Evolutionary conservation across 768 basidiomycete species (phyloP).

Genomic region (Piloderma croceum): DNA sequence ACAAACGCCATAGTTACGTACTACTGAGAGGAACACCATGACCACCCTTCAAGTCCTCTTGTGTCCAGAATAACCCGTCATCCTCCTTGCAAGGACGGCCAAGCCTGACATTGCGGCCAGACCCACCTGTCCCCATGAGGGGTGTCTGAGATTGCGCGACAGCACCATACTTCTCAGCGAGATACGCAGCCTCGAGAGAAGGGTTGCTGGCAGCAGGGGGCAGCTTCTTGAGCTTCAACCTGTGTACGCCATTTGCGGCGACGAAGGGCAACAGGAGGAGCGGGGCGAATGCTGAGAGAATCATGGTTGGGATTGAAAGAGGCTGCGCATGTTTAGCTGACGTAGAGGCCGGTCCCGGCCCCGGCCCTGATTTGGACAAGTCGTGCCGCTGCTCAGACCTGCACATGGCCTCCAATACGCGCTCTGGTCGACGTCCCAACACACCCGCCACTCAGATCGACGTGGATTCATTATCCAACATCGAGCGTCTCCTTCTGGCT

Average conservation of each 20-base stretch:
- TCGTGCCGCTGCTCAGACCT: no score
- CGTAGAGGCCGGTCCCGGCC: no score
- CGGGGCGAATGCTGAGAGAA: slow-evolving; percentile 22
- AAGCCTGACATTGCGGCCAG: slow-evolving; percentile 44
- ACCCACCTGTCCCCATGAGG: slow-evolving; percentile 68
- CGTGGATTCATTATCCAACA: slow-evolving; percentile 22
- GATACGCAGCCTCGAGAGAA: slow-evolving; percentile 70
- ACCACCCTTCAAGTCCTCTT: slow-evolving; percentile 69
- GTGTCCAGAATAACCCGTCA: slow-evolving; percentile 75
- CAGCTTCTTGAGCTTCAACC: slow-evolving; percentile 86
- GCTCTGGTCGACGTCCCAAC: slow-evolving; percentile 3
- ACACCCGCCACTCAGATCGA: slow-evolving; percentile 7
- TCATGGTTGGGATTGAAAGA: slow-evolving; percentile 33
- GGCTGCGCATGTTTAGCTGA: not conserved
- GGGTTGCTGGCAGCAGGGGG: slow-evolving; percentile 57
- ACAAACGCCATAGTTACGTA: slow-evolving; percentile 35
- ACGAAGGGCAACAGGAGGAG: slow-evolving; percentile 41
- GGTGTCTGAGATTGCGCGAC: slow-evolving; percentile 43
- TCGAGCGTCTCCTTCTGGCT: slow-evolving; percentile 77
- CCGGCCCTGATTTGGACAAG: no score
- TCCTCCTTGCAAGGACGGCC: slow-evolving; percentile 41
- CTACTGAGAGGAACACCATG: slow-evolving; percentile 88
- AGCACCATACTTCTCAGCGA: slow-evolving; percentile 90
- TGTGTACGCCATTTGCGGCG: slow-evolving; percentile 60
- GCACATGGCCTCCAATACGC: slow-evolving; percentile 1